These are phyloP conservation scores for Dryas drummondii DNA, from an alignment of 306 rosid genomes.

Conservation along the genomic window DNA sequence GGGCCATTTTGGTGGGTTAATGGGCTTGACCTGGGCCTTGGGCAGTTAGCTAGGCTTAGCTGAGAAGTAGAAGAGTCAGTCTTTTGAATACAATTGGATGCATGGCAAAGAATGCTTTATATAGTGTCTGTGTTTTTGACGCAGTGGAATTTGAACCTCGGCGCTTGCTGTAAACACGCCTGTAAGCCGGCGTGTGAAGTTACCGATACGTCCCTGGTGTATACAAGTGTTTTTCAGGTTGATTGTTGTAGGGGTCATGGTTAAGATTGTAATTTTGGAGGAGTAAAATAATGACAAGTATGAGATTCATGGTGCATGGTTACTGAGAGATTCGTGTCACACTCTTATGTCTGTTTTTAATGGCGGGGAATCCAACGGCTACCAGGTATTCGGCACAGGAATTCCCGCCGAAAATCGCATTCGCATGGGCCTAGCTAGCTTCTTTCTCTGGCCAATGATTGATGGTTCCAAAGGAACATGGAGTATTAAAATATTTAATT, in stretches of 20 bases:
- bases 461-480: constrained; percentile 13
- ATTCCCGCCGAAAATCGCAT: constrained; percentile 10
- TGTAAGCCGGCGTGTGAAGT: not conserved
- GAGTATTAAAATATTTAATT: not conserved
- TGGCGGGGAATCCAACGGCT: constrained; percentile 29
- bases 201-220: not conserved
- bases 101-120: not conserved
- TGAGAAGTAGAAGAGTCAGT: not conserved
- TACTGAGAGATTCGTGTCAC: not conserved
- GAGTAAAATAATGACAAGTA: too few species aligned
- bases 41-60: too few species aligned
- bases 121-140: not conserved
- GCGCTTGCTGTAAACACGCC: not conserved
- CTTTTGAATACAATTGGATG: not conserved
- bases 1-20: not conserved
- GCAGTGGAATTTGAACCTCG: not conserved
- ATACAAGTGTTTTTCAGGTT: not conserved
- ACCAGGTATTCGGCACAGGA: constrained; percentile 13
- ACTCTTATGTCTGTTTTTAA: not conserved
- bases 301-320: not conserved
- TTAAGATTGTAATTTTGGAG: not conserved
- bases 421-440: too few species aligned
- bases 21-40: not conserved
- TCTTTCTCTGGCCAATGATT: not conserved
- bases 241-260: not conserved